Evolutionary conservation across 306 rosid genomes (phyloP), one percentile per base, ranked within the genome.

Genomic region (Lupinus albus): DNA sequence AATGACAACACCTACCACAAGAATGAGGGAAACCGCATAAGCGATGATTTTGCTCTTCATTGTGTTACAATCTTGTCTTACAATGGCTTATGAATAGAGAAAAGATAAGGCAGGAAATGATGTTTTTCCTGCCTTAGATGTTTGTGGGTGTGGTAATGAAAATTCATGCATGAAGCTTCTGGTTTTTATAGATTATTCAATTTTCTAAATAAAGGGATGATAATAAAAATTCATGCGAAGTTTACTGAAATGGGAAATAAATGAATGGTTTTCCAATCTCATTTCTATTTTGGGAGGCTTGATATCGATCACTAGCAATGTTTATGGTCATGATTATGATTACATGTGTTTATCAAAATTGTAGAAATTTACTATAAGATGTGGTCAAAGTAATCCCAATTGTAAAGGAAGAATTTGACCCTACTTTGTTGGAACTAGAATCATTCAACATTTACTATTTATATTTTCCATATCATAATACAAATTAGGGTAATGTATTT

Each of bases 1-100:
- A 2, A 83, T 45, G 2, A 73, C 90, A 4, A 80, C 83, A 0
- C 91, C 91, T 0, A 87, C 87, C 0, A 85, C 78, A 0, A 89
- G 82, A 35, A 87, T 55, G 1, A 89, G 14, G 21, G 87, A 76
- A 39, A 83, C 28, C 0, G 38, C 78, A 0, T 84, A 50, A 12
- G 64, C 72, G 0, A 80, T 4, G 6, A 75, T 52, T 78, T 82
- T 86, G 1, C 65, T 79, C 0, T 8, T 18, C 83, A 75, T 85
- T 11, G 39, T 66, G 47, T 55, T 47, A 9, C 16, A 45, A 45
- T 25, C 2, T 15, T 32, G 5, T 10, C 38, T 9, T 54, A 35
- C 15, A 9, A 53, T 53, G 59, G 12, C 38, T 25, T 11, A 11
- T 13, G 18, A 46, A 46, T 7, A 2, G 5, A 46, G 51, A 46